Percentiles rank a stretch among this genome's conserved stretches.
These are phyloP conservation scores for Leccinum broughii DNA, from an alignment of 768 basidiomycete species.

Conservation along the genomic window DNA sequence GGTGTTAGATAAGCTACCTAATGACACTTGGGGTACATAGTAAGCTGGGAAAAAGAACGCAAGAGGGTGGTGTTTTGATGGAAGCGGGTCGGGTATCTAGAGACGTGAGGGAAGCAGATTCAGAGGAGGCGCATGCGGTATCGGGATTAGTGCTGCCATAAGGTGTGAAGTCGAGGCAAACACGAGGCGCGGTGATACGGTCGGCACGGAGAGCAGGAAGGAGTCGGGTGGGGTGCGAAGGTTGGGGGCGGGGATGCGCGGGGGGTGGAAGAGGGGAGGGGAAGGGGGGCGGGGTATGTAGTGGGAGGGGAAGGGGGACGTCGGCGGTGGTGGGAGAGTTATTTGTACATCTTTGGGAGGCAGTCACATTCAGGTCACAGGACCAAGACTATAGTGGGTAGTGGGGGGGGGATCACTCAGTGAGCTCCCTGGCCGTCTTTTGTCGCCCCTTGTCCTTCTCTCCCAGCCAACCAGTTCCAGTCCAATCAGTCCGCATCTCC, in stretches of 20 bases:
- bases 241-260: background rate
- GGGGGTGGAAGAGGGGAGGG: background rate
- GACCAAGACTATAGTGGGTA: slow-evolving; percentile 17
- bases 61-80: slow-evolving; percentile 11
- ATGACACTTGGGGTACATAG: background rate
- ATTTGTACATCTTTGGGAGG: slow-evolving; percentile 35
- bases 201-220: background rate
- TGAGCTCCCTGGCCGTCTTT: slow-evolving; percentile 23
- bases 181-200: background rate
- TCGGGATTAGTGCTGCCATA: slow-evolving; percentile 15
- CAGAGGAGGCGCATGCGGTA: background rate
- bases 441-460: slow-evolving; percentile 26
- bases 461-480: slow-evolving; percentile 7
- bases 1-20: background rate
- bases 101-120: slow-evolving; percentile 3
- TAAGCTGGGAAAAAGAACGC: slow-evolving; percentile 15
- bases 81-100: slow-evolving; percentile 8
- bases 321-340: slow-evolving; percentile 7
- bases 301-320: background rate
- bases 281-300: too few species aligned
- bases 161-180: background rate
- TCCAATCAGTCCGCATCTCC: slow-evolving; percentile 13
- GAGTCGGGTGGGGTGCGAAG: background rate
- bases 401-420: slow-evolving; percentile 17
- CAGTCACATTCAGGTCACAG: slow-evolving; percentile 34